Conservation (phyloP, 768 basidiomycete species). For the Suillus tomentosus region DNA sequence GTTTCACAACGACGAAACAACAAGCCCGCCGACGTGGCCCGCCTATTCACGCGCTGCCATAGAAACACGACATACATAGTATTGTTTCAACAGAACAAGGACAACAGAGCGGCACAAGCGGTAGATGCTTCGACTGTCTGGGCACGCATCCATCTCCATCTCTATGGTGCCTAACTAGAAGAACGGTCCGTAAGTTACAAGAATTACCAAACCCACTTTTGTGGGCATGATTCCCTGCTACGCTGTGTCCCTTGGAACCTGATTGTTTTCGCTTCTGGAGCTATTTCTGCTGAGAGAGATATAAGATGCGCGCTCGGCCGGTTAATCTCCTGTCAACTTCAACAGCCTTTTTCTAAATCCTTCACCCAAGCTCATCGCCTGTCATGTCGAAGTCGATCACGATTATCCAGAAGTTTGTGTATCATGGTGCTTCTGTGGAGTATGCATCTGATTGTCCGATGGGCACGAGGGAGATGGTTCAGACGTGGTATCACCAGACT, state of each 20-base stretch:
- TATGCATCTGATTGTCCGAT: conserved; percentile 3
- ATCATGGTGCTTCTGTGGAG: conserved; percentile 3
- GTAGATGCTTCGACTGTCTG: background rate
- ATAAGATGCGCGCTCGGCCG: conserved; percentile 1
- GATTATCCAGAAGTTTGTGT: conserved; percentile 8
- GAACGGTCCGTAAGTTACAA: conserved; percentile 2
- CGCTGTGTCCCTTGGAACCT: background rate
- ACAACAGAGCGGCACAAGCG: conserved; percentile 1
- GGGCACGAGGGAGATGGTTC: conserved; percentile 8
- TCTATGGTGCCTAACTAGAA: conserved; percentile 6
- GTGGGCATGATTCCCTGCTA: background rate
- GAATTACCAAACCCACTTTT: conserved; percentile 10
- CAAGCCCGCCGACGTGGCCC: conserved; percentile 1
- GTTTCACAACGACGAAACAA: conserved; percentile 6
- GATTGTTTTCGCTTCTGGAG: conserved; percentile 9
- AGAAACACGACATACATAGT: background rate
- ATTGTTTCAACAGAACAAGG: conserved; percentile 2
- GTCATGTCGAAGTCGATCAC: conserved; percentile 2
- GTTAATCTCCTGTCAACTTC: conserved; percentile 1
- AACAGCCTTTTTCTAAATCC: background rate
- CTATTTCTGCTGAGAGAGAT: background rate
- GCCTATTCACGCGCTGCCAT: background rate
- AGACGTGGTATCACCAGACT: conserved; percentile 7
- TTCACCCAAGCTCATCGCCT: background rate
- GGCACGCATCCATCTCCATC: conserved; percentile 3